Base-by-base conservation (phyloP, 257 asterid species). In the Gardenia jasminoides region DNA sequence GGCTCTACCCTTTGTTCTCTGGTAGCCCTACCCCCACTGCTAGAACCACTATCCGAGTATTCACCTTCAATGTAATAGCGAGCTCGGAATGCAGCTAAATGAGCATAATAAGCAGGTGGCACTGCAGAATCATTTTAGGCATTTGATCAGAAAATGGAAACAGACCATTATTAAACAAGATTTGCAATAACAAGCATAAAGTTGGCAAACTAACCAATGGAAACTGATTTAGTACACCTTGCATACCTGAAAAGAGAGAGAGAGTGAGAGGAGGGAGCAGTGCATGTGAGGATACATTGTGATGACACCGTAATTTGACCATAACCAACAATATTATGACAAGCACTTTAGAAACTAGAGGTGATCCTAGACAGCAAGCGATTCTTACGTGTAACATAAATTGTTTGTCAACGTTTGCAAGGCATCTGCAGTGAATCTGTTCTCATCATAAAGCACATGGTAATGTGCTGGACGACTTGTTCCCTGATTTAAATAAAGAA, bases 31-130 rank as follows among this genome's bases (percentile, higher is more conserved):
- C 78, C 87, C 0, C 80, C 86, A 1, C 76, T 19, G 0, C 81
- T 52, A 0, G 98, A 90, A 22, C 84, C 97, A 24, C 86, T 71
- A 6, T 88, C 96, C 0, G 92, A 87, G 0, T 10, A 7, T 0
- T 85, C 88, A 0, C 88, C 90, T 70, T 94, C 97, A 0, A 89
- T 70, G 50, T 94, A 94, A 52, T 89, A 86, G 0, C 97, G 90
- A 6, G 98, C 98, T 16, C 98, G 89, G 3, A 88, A 90, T 0
- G 98, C 98, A 22, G 93, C 94, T 0, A 90, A 76, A 70, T 92
- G 98, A 0, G 98, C 98, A 16, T 92, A 94, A 72, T 94, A 94
- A 0, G 96, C 98, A 0, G 98, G 97, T 0, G 98, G 97, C 10
- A 92, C 97, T 94, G 91, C 83, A 81, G 47, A 36, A 10, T 30